Base-by-base conservation (phyloP, 1,284 basidiomycete genomes). In the Puccinia polysora region DNA sequence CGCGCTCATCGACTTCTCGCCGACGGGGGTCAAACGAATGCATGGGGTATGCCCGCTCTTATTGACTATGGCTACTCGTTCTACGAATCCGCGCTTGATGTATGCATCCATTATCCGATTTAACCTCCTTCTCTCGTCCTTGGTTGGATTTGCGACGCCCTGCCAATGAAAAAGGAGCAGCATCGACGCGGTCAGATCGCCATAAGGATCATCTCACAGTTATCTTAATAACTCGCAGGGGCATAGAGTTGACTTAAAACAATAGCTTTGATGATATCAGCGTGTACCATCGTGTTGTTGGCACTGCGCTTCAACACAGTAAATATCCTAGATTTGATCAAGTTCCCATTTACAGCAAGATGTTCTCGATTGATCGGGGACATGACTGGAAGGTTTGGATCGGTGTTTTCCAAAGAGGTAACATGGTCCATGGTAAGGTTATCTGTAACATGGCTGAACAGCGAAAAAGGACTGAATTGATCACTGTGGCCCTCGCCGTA, bases 231-330 rank as follows among this genome's bases (percentile, higher is more conserved):
- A n/a, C n/a, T n/a, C n/a, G n/a, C 7, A 40, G 50, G 25, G 12
- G 25, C 10, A 53, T 40, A 25, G 15, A 55, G 34, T 53, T 49
- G 59, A 69, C 53, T 69, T 38, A 69, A 59, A 43, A 77, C 76
- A 73, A 79, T 78, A 20, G 75, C 62, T 47, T 71, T 65, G 12
- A 76, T 75, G 12, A 78, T 73, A 34, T 78, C 77, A 6, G 23
- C 25, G 58, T 77, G 77, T 20, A 73, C 58, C 63, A 78, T 75
- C 55, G 74, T 62, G 8, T 73, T 62, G 4, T 73, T 62, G 25
- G 73, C 65, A n/a, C 64, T 49, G 2, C 49, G 28, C 36, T 75
- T 73, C 4, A 77, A 47, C 0, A 74, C 76, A 12, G 68, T 62
- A 23, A 76, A 43, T 62, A 76, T 75, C 20, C 77, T 58, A 4